Percentiles rank a stretch among this genome's conserved stretches.
phyloP scores from a whole-genome alignment of 352 stramenopile genomes.

The Pythium rishiriense region DNA sequence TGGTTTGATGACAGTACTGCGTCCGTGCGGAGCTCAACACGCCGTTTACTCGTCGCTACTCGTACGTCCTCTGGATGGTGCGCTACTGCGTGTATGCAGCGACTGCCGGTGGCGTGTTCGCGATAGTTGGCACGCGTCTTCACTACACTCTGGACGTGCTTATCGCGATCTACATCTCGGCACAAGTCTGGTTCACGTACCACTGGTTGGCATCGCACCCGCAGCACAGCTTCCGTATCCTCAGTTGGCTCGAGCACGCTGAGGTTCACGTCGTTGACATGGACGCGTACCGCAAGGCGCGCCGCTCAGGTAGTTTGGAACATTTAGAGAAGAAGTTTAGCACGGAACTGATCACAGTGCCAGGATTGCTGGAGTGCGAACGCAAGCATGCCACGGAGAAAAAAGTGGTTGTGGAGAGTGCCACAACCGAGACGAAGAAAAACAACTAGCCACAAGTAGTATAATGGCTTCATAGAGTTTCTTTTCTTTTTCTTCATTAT shows the following conservation, averaged over 20 bases:
- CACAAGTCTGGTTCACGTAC: conserved; percentile 84
- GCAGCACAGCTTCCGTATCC: conserved; percentile 53
- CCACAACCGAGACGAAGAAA: conserved; percentile 7
- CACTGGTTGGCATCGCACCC: conserved; percentile 78
- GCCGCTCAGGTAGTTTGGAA: conserved; percentile 50
- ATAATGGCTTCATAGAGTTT: conserved; percentile 10
- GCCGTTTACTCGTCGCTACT: conserved; percentile 75
- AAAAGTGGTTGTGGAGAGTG: not conserved
- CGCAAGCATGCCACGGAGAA: not conserved
- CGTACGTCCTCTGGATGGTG: conserved; percentile 78
- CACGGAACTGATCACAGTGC: conserved; percentile 21
- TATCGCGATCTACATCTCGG: conserved; percentile 86
- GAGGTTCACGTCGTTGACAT: conserved; percentile 81
- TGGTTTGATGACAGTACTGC: conserved; percentile 69
- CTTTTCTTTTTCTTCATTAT: conserved; percentile 27
- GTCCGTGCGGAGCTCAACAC: conserved; percentile 80
- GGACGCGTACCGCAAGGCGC: conserved; percentile 75
- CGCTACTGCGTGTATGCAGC: conserved; percentile 77
- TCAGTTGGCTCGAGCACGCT: conserved; percentile 83
- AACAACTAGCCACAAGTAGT: conserved; percentile 2
- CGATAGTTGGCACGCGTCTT: conserved; percentile 81
- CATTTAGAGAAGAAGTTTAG: conserved; percentile 29
- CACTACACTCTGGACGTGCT: conserved; percentile 89
- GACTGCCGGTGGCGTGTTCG: conserved; percentile 68
- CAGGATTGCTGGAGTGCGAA: conserved; percentile 5